A percentile compares a stretch with the other conserved stretches of the same genome.
phyloP scores from a whole-genome alignment of 1,284 basidiomycete species.

The Austroboletus olivaceoglutinosus region DNA sequence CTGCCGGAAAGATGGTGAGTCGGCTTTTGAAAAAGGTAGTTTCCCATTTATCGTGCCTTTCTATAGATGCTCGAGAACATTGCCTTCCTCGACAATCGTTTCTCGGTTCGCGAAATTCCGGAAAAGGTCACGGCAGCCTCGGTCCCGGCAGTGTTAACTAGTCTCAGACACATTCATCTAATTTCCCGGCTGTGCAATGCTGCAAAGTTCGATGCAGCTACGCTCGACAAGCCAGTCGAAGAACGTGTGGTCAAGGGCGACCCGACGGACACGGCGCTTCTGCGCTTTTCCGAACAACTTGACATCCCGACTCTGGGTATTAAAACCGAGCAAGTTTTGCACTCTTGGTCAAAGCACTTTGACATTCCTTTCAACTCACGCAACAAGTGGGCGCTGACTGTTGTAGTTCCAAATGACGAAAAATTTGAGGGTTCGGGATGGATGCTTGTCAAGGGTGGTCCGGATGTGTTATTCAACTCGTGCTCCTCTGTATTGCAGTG shows the following conservation, averaged over 20 bases:
- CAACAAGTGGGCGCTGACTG: constrained; percentile 66
- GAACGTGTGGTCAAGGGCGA: constrained; percentile 57
- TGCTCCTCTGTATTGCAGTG: constrained; percentile 42
- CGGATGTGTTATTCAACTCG: constrained; percentile 54
- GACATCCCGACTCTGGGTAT: constrained; percentile 22
- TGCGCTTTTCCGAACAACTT: constrained; percentile 56
- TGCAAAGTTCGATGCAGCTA: constrained; percentile 50
- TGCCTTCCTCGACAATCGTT: constrained; percentile 38
- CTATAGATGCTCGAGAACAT: background rate
- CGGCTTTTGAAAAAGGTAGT: background rate
- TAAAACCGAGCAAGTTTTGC: constrained; percentile 12
- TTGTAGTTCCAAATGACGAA: constrained; percentile 23
- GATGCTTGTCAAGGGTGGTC: constrained; percentile 57
- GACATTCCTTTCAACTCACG: constrained; percentile 62
- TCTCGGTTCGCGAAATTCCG: constrained; percentile 31
- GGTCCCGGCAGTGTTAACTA: constrained; percentile 16
- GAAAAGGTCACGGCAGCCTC: constrained; percentile 15
- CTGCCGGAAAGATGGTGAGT: constrained; percentile 40
- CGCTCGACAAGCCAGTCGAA: constrained; percentile 35
- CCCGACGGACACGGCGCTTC: constrained; percentile 61
- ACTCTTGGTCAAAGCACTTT: constrained; percentile 34
- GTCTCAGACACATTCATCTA: constrained; percentile 38
- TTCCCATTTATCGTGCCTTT: background rate
- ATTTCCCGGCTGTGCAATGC: constrained; percentile 61
- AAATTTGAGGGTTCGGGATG: constrained; percentile 26